phyloP scores from a whole-genome alignment of 1,284 basidiomycete species.

The Heimioporus punctisporus region DNA sequence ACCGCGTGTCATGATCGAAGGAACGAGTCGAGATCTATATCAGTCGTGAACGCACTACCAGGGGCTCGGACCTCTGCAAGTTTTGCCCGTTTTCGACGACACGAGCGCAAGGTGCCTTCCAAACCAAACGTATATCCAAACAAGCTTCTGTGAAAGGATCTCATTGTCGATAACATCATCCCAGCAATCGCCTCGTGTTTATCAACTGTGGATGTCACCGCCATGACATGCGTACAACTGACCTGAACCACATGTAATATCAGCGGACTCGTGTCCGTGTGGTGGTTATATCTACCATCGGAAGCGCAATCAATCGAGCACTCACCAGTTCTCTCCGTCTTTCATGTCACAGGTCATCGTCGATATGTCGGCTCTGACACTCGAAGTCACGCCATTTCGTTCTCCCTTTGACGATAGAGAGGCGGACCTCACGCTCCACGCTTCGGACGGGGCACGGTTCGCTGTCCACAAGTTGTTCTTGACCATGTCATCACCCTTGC shows the following conservation, averaged over 20 bases:
- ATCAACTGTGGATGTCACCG: slow-evolving; percentile 20
- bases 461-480: slow-evolving; percentile 35
- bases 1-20: slow-evolving; percentile 20
- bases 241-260: slow-evolving; percentile 29
- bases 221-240: slow-evolving; percentile 28
- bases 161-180: slow-evolving; percentile 1
- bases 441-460: slow-evolving; percentile 32
- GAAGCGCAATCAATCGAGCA: slow-evolving; percentile 15
- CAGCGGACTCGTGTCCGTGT: slow-evolving; percentile 11
- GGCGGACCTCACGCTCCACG: slow-evolving; percentile 32
- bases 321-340: slow-evolving; percentile 11
- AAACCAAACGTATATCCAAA: slow-evolving; percentile 6
- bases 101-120: slow-evolving; percentile 19
- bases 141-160: not conserved
- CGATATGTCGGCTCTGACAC: slow-evolving; percentile 26
- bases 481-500: slow-evolving; percentile 29
- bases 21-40: slow-evolving; percentile 9
- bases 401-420: slow-evolving; percentile 34
- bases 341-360: slow-evolving; percentile 30
- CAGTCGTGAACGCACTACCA: not conserved
- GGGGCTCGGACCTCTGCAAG: not conserved
- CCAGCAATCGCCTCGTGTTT: slow-evolving; percentile 23
- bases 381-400: slow-evolving; percentile 24
- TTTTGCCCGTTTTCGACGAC: slow-evolving; percentile 1
- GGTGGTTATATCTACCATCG: slow-evolving; percentile 29